Evolutionary conservation across 164 flowering plant genomes (phyloP).

Genomic region (Magnolia officinalis): DNA sequence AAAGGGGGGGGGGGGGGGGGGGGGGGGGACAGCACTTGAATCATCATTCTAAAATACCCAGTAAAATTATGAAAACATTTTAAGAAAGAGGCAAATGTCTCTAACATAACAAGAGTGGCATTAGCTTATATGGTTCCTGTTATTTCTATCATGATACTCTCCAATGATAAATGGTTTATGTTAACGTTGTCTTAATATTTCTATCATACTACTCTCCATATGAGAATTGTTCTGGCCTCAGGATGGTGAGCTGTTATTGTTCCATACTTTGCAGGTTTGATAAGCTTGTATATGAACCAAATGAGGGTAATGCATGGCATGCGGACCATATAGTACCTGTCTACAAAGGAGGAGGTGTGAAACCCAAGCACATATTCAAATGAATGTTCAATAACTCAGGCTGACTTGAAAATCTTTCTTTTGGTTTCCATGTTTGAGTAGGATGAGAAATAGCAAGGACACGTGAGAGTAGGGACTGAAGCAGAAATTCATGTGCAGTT

Average conservation of each 20-base stretch:
- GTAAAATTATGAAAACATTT: neutral
- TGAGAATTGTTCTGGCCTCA: neutral
- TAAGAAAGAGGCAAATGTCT: no score
- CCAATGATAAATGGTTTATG: neutral
- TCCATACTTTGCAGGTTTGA: constrained; percentile 45
- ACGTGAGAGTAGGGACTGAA: no score
- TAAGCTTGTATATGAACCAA: constrained; percentile 69
- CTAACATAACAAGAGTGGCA: no score
- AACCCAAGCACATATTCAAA: neutral
- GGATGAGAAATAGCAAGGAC: neutral
- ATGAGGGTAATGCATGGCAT: constrained; percentile 93
- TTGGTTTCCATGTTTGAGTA: neutral
- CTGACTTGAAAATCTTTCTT: neutral
- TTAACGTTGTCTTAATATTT: neutral
- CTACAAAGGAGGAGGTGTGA: constrained; percentile 78
- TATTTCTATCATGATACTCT: neutral
- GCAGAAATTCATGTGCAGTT: no score
- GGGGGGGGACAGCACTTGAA: no score
- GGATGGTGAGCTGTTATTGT: neutral
- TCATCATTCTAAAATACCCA: neutral
- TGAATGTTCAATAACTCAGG: neutral
- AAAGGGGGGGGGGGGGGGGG: no score
- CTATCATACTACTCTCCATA: neutral
- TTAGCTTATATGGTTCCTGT: no score
- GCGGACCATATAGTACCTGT: constrained; percentile 93